Percentiles rank a stretch among this genome's conserved stretches.
These are phyloP conservation scores for Pharnaceum exiguum DNA, from an alignment of 148 eudicot genomes.

Conservation along the genomic window DNA sequence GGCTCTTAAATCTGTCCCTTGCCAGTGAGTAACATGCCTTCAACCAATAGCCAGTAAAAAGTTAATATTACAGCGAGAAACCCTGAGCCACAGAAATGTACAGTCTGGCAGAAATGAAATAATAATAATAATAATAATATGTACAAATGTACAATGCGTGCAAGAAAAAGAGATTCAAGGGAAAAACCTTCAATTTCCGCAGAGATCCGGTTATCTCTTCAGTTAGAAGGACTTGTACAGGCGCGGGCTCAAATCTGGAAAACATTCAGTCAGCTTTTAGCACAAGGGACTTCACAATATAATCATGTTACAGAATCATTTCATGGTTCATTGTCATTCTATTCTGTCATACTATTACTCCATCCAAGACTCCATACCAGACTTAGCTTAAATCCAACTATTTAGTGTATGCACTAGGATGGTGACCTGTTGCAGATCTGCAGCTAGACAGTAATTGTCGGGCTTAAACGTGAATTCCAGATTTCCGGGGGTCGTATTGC, in stretches of 20 bases:
- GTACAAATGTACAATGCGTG: neutral
- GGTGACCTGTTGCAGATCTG: too few relatives aligned
- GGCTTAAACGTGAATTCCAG: too few relatives aligned
- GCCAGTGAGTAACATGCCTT: conserved; percentile 89
- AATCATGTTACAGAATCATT: too few relatives aligned
- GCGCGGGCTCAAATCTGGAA: conserved; percentile 82
- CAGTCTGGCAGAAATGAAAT: too few relatives aligned
- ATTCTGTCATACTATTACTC: too few relatives aligned
- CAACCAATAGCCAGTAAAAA: conserved; percentile 12
- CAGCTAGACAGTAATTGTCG: too few relatives aligned
- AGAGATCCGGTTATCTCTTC: conserved; percentile 96
- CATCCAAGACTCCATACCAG: too few relatives aligned
- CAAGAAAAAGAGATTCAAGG: neutral
- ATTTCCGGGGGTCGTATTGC: too few relatives aligned
- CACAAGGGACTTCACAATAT: neutral
- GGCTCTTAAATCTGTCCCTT: conserved; percentile 84
- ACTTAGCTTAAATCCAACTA: too few relatives aligned
- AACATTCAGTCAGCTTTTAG: neutral
- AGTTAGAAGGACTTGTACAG: conserved; percentile 77
- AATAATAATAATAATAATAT: too few relatives aligned
- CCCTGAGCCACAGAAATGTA: neutral
- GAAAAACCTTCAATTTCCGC: conserved; percentile 76
- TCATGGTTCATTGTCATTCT: too few relatives aligned
- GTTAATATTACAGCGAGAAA: neutral
- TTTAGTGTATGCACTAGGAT: too few relatives aligned